Evolutionary conservation across 2,329 filamentous ascomycete species (phyloP), one percentile per base, ranked within the genome.

Genomic region (Aspergillus thermomutatus): DNA sequence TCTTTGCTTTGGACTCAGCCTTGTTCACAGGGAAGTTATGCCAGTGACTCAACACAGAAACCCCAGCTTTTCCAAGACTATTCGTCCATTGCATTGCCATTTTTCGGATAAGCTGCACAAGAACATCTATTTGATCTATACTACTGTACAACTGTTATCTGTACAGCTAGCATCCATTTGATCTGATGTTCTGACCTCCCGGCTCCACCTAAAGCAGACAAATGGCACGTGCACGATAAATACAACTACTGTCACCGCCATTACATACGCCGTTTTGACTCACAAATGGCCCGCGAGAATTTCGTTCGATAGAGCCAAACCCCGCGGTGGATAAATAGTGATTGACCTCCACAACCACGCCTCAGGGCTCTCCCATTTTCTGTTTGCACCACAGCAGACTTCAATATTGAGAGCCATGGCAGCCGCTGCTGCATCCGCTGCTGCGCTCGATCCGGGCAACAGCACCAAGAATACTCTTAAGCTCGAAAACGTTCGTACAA

Each of bases 391-490:
- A 58, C 62, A 62, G 59, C 60, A 64, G 60, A 64, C 57, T 60
- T 60, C 55, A 56, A 50, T 37, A 63, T 52, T 46, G 54, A 62
- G 60, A 68, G 72, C 64, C 64, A 76, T 76, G 73, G 71, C 74
- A 61, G 72, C 74, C 62, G 73, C 73, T 49, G 74, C 72, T 59
- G 83, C 83, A 60, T 83, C 82, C 47, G 74, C 82, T 63, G 78
- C 80, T 67, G 80, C 80, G 62, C 76, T 86, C 64, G 80, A 83
- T 68, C 81, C 82, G 54, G 76, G 75, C 68, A 77, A 80, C 64
- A 77, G 77, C 66, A 77, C 81, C 49, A 81, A 83, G 66, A 86
- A 85, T 61, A 87, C 84, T 43, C 75, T 88, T 60, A 87, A 87
- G 70, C 81, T 88, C 61, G 85, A 88, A 75, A 86, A 86, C 62